These are phyloP conservation scores for Candida quercuum DNA, from an alignment of 805 yeast genomes.

Conservation along the genomic window DNA sequence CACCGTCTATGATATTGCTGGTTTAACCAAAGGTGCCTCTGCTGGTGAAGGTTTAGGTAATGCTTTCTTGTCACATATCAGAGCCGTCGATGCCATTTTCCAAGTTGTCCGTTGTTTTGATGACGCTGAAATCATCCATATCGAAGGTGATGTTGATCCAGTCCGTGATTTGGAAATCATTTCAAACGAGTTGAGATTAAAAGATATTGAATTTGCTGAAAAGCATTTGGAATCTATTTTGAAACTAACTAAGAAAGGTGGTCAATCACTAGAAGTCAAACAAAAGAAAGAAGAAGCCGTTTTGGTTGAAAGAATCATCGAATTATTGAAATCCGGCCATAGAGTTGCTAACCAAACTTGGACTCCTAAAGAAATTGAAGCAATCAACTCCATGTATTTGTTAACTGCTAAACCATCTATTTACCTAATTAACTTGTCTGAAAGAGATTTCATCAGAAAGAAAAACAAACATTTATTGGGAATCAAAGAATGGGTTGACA, in stretches of 20 bases:
- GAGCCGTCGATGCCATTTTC: constrained; percentile 96
- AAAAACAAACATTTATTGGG: constrained; percentile 79
- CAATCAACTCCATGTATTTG: constrained; percentile 78
- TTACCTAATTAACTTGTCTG: constrained; percentile 85
- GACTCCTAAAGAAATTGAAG: constrained; percentile 88
- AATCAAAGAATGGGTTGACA: constrained; percentile 89
- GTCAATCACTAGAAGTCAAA: constrained; percentile 84
- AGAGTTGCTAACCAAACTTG: constrained; percentile 85
- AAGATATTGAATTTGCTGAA: constrained; percentile 92
- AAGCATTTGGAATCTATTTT: constrained; percentile 76
- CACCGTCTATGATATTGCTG: constrained; percentile 96
- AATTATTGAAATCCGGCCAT: constrained; percentile 73
- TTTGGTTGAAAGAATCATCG: constrained; percentile 68
- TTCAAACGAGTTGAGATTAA: constrained; percentile 84
- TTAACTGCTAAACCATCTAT: constrained; percentile 95
- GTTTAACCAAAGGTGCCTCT: constrained; percentile 94
- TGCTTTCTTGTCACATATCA: constrained; percentile 91
- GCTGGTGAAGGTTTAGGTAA: constrained; percentile 98
- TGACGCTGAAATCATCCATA: constrained; percentile 96
- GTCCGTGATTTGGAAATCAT: constrained; percentile 91
- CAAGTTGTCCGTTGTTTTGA: constrained; percentile 97
- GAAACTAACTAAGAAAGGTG: constrained; percentile 81
- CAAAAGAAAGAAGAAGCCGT: constrained; percentile 81
- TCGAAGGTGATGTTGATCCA: constrained; percentile 96
- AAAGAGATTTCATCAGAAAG: constrained; percentile 81